Evolutionary conservation across 129 eudicot species (phyloP).

Genomic region (carrot (Daucus carota)): DH1_v3.0 NC_030381.2:52060001-52060500

Average conservation of each 20-base stretch:
- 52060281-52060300: neutral
- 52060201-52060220: neutral
- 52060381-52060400: neutral
- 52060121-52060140: neutral
- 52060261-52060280: neutral
- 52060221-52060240: neutral
- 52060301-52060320: neutral
- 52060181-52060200: neutral
- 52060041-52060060: neutral
- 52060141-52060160: neutral
- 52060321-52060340: neutral
- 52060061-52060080: neutral
- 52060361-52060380: neutral
- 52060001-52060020: neutral
- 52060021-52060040: neutral
- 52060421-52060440: conserved; percentile 99
- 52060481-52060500: neutral
- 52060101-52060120: neutral
- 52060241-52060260: neutral
- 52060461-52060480: conserved; percentile 35
- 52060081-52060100: neutral
- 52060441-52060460: conserved; percentile 89
- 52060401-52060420: conserved; percentile 68
- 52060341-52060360: neutral
- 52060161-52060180: neutral